Base-by-base conservation (phyloP, 495 filamentous ascomycete genomes). In the Trichoderma orchidacearum region DNA sequence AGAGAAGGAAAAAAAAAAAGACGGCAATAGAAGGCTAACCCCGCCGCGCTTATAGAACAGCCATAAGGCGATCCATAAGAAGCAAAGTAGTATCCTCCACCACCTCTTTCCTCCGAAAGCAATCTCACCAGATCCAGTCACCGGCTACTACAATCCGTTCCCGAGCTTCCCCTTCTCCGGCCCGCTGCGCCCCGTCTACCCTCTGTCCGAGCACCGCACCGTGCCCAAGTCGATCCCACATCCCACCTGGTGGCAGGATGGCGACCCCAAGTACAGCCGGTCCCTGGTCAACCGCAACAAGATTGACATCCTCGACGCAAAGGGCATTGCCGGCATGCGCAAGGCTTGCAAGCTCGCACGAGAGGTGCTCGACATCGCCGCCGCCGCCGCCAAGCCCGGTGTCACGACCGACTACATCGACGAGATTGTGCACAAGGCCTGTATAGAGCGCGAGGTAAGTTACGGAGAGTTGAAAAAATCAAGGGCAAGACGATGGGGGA, bases 371-470 rank as follows among this genome's bases (percentile, higher is more conserved):
- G 93, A 99, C 74, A 85, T 94, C 62, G 87, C 92, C 0, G 93
- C 89, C 0, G 80, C 81, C 13, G 92, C 84, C 38, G 62, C 85
- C 56, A 83, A 79, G 63, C 93, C 94, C 13, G 93, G 93, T 13
- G 81, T 97, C 27, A 97, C 94, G 1, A 99, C 93, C 7, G 94
- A 99, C 66, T 85, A 95, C 65, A 88, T 99, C 32, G 93, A 99
- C 64, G 89, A 94, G 69, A 76, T 96, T 61, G 92, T 96, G 30
- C 93, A 99, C 73, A 90, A 95, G 63, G 93, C 93, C 52, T 96
- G 90, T 66, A 71, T 97, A 58, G 93, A 96, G 72, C 79, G 93
- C 71, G 76, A 96, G 55, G 93, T 97, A 68, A 70, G 85, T 62
- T 8, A 35, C 11, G 8, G 15, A 1, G 1, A 9, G 29, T 17